A percentile compares a stretch with the other conserved stretches of the same genome.
Conservation (phyloP, 495 filamentous ascomycete genomes). For the Elasticomyces elasticus region DNA sequence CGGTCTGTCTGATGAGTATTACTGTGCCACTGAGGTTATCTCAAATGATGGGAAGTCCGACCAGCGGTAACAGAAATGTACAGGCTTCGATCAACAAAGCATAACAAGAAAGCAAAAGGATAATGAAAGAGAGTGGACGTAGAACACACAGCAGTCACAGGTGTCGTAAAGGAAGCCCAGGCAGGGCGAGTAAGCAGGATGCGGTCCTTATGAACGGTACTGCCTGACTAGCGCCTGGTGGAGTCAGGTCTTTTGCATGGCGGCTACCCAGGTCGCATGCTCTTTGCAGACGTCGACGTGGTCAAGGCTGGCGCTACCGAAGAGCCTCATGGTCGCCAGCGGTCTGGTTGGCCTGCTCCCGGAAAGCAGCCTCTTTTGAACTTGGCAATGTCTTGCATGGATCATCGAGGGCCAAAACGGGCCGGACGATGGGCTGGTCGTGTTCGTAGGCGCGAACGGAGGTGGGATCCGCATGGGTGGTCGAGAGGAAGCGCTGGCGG, state of each 20-base stretch:
- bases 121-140: conserved; percentile 5
- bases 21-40: conserved; percentile 11
- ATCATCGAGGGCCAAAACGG: not conserved
- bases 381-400: conserved; percentile 2
- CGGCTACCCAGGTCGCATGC: conserved; percentile 14
- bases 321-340: conserved; percentile 4
- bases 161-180: not conserved
- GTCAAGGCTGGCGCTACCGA: conserved; percentile 15
- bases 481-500: not conserved
- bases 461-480: conserved; percentile 1
- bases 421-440: not conserved
- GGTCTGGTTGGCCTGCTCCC: conserved; percentile 10
- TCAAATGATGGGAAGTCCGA: conserved; percentile 11
- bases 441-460: not conserved
- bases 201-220: conserved; percentile 10
- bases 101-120: conserved; percentile 12
- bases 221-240: conserved; percentile 7
- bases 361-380: not conserved
- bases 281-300: not conserved
- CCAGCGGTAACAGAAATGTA: conserved; percentile 7
- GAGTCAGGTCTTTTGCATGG: conserved; percentile 1
- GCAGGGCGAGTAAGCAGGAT: not conserved
- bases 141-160: conserved; percentile 3
- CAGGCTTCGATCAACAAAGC: conserved; percentile 34
- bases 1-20: conserved; percentile 39